Evolutionary conservation across 1,284 basidiomycete species (phyloP), one percentile per base, ranked within the genome.

Genomic region (Trametes polyzona): DNA sequence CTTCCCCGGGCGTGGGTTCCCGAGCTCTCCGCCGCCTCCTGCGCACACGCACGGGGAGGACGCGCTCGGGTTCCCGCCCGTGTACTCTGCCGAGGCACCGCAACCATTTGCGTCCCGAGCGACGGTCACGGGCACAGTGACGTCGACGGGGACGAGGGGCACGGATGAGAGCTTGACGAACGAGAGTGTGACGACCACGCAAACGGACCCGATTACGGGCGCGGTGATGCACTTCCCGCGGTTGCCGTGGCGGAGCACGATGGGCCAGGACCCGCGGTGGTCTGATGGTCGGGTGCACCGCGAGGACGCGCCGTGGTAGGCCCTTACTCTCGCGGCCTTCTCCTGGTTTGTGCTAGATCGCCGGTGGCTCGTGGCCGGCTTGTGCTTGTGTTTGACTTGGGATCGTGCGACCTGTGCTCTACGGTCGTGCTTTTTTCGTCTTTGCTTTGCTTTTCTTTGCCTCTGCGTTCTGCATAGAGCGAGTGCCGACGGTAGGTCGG

Each of bases 151-250:
- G 35, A 69, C 70, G 24, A 61, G 60, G 37, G 58, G 55, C 21
- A 69, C 69, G 27, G 67, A 64, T 12, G 65, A 62, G 36, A 69
- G 67, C 35, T 46, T 63, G 47, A 67, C 69, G 14, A 62, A 68
- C 43, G 66, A 71, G 36, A 75, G 72, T 46, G 69, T 71, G 17
- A 74, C 73, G 41, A 74, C 73, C 21, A 63, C 69, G 9, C 55
- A 70, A 52, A 73, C 71, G 35, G 74, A 75, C 52, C 72, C 74
- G 16, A 64, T 71, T 12, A 73, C 72, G 12, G 74, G 73, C 17
- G 64, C 68, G 12, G 61, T 69, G 11, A 62, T 72, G 62, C 72
- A 73, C 44, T 65, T 73, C 51, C 67, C 72, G 14, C 55, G 67
- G 50, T 53, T 74, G 44, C 68, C 73, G 5, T 71, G 66, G 65